Percentiles rank a stretch among this genome's conserved stretches.
Evolutionary conservation across 208 protist species (phyloP).

Genomic region (Trypanosomatidae sp.): DNA sequence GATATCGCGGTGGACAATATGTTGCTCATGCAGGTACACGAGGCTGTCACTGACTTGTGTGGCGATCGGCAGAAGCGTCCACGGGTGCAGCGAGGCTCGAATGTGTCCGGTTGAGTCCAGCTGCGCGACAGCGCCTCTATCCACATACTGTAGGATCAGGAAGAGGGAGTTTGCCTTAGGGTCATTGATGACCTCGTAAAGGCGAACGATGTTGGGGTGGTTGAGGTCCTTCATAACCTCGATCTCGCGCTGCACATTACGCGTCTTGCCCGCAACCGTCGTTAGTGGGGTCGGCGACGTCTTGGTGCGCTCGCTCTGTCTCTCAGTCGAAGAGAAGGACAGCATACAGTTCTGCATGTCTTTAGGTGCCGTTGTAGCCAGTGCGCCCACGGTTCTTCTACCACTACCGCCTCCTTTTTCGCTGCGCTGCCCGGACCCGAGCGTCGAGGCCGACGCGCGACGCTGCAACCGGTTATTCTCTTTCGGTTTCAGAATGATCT

Average conservation of each 20-base stretch:
- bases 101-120: slow-evolving; percentile 31
- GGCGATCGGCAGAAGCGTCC: slow-evolving; percentile 37
- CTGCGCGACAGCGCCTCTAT: slow-evolving; percentile 55
- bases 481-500: slow-evolving; percentile 69
- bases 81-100: slow-evolving; percentile 42
- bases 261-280: slow-evolving; percentile 29
- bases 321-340: neutral
- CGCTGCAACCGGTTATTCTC: slow-evolving; percentile 15
- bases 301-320: neutral
- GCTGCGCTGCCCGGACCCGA: neutral
- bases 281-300: slow-evolving; percentile 14
- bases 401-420: neutral
- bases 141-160: slow-evolving; percentile 93
- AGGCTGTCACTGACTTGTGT: slow-evolving; percentile 68
- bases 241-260: slow-evolving; percentile 85
- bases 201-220: slow-evolving; percentile 94
- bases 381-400: neutral
- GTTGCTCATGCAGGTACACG: slow-evolving; percentile 60
- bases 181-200: slow-evolving; percentile 97
- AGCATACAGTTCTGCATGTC: neutral
- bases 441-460: slow-evolving; percentile 1
- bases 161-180: slow-evolving; percentile 85
- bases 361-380: neutral
- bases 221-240: slow-evolving; percentile 95
- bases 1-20: slow-evolving; percentile 89